Base-by-base conservation (phyloP, 176 grass and related monocot species). In the Musa beccarii region DNA sequence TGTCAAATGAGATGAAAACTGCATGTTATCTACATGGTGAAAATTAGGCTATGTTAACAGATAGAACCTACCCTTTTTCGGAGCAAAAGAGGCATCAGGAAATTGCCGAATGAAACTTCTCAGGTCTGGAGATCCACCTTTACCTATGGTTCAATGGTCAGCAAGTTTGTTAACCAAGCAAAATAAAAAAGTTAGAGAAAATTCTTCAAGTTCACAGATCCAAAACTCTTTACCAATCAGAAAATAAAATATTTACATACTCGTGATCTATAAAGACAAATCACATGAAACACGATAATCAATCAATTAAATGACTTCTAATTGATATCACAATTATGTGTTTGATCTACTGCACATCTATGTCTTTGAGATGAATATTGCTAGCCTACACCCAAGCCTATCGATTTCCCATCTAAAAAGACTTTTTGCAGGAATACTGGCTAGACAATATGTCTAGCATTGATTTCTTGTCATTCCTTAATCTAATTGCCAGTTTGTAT, bases 31-130 rank as follows among this genome's bases (percentile, higher is more conserved):
- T 16, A 63, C 14, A 63, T 61, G 49, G 26, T 19, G 20, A 50
- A 52, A 81, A 54, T 11, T 10, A 25, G 28, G 66, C 2, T 59
- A 67, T 14, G 22, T 11, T 24, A 43, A 54, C 26, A 78, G 24
- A 34, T 68, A 54, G n/a, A 51, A 34, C n/a, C 28, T 77, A 89
- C 86, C 81, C 73, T 72, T 86, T 28, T 77, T 73, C 9, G 73
- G 51, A 63, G 86, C 79, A 51, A 53, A 51, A 67, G 76, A 78
- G 70, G 76, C 76, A 66, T 69, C 76, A 7, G 79, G 74, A 24
- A 89, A 89, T 34, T 92, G 86, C 66, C 84, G 86, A 22, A 86
- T 86, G 76, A 92, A 89, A 85, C 86, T 89, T 83, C 78, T 82
- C n/a, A 89, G 73, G 77, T 89, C 83, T 53, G 84, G 90, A 83